Conservation (phyloP, 495 filamentous ascomycete species). For the Neurospora terricola region DNA sequence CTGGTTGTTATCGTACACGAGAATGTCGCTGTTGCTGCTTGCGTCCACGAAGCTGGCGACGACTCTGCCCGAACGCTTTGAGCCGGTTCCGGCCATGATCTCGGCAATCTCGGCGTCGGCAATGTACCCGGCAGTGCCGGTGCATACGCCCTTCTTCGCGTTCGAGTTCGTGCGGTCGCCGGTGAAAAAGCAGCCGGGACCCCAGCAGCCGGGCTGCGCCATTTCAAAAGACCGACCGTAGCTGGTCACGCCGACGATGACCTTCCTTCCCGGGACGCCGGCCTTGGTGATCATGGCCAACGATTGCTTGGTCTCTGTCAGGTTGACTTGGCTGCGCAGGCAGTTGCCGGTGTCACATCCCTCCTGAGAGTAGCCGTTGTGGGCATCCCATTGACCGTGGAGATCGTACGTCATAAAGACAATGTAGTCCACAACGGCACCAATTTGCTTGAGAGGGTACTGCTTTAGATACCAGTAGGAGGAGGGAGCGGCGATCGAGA, state of each 20-base stretch:
- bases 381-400: constrained; percentile 16
- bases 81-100: not conserved
- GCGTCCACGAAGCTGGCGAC: not conserved
- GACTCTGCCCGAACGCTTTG: not conserved
- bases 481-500: constrained; percentile 17
- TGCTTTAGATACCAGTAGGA: constrained; percentile 8
- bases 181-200: constrained; percentile 8
- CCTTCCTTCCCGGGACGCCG: constrained; percentile 29
- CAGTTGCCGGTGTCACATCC: constrained; percentile 32
- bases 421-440: constrained; percentile 17
- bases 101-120: constrained; percentile 10
- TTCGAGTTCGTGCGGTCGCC: not conserved
- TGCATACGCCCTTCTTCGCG: constrained; percentile 5
- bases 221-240: constrained; percentile 32
- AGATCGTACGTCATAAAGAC: constrained; percentile 26
- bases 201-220: not conserved
- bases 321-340: constrained; percentile 33
- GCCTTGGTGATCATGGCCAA: constrained; percentile 41
- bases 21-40: constrained; percentile 2
- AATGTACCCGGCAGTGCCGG: constrained; percentile 1
- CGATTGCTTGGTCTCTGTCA: constrained; percentile 29
- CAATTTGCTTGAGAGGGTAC: constrained; percentile 14
- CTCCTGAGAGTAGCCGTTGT: not conserved
- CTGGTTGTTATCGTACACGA: not conserved
- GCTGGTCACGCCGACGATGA: constrained; percentile 27